Evolutionary conservation across 2,329 filamentous ascomycete genomes (phyloP).

Genomic region (Cordyceps tenuipes): DNA sequence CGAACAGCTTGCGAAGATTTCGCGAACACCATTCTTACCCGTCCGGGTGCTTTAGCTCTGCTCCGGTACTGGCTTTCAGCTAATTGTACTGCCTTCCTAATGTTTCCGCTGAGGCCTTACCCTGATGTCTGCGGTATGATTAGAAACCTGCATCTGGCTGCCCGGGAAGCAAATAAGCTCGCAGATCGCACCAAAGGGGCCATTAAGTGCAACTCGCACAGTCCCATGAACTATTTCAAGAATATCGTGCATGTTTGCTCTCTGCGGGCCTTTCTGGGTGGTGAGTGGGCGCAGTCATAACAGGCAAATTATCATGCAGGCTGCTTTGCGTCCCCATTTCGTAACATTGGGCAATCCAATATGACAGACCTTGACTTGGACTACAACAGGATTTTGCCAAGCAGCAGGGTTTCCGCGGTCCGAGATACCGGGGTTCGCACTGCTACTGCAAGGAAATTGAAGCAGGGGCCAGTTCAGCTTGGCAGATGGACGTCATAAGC

Average conservation of each 20-base stretch:
- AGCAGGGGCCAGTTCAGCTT: background rate
- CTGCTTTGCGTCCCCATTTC: background rate
- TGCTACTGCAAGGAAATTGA: background rate
- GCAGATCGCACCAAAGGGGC: conserved; percentile 1
- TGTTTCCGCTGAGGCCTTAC: background rate
- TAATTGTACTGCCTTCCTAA: background rate
- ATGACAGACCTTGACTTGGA: background rate
- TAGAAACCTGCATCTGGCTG: background rate
- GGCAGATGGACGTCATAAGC: background rate
- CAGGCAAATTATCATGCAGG: background rate
- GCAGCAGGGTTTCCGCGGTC: background rate
- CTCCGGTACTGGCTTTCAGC: background rate
- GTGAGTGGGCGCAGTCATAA: background rate
- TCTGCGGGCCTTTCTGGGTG: background rate
- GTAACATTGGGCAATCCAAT: background rate
- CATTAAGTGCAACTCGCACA: background rate
- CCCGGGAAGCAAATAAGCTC: background rate
- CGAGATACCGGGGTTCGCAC: background rate
- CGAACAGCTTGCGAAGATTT: background rate
- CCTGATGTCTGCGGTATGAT: background rate
- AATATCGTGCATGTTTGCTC: background rate
- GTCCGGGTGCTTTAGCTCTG: background rate
- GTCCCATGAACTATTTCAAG: background rate
- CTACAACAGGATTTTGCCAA: background rate
- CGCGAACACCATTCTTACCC: background rate